Evolutionary conservation across 352 stramenopile species (phyloP).

Genomic region (Pythium phragmitis): DNA sequence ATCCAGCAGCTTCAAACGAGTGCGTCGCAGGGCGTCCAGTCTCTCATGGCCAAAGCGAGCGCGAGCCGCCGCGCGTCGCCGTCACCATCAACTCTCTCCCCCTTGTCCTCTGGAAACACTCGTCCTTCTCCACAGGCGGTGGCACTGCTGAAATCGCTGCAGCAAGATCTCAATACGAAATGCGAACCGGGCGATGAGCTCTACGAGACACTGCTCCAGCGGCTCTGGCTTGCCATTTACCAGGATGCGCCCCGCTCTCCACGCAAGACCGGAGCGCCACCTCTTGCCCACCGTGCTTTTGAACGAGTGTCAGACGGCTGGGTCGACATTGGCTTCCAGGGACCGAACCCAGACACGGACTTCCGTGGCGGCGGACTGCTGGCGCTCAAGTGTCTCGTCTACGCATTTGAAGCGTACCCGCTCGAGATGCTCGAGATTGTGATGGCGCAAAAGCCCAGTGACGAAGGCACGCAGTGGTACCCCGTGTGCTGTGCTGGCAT

Average conservation of each 20-base stretch:
- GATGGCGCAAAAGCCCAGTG: constrained; percentile 41
- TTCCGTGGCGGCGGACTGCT: constrained; percentile 79
- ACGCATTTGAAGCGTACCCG: constrained; percentile 74
- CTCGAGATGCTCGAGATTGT: constrained; percentile 69
- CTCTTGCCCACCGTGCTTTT: constrained; percentile 30
- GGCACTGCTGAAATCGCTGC: constrained; percentile 49
- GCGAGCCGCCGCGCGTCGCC: constrained; percentile 10
- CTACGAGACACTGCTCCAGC: constrained; percentile 60
- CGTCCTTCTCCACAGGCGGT: constrained; percentile 39
- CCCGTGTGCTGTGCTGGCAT: constrained; percentile 80
- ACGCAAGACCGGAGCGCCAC: constrained; percentile 7
- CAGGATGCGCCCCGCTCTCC: constrained; percentile 26
- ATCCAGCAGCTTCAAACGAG: constrained; percentile 49
- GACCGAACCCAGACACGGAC: constrained; percentile 75
- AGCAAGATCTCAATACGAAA: constrained; percentile 65
- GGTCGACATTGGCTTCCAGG: constrained; percentile 79
- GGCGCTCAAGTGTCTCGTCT: constrained; percentile 84
- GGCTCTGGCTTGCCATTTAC: constrained; percentile 68
- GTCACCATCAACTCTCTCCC: constrained; percentile 3
- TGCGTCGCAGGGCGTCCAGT: constrained; percentile 36
- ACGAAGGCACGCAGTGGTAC: constrained; percentile 65
- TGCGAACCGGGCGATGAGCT: constrained; percentile 54
- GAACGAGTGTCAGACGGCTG: constrained; percentile 53
- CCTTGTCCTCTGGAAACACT: neutral
- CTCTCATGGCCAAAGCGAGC: constrained; percentile 33